Base-by-base conservation (phyloP, 768 basidiomycete genomes). In the Cyathus striatus region DNA sequence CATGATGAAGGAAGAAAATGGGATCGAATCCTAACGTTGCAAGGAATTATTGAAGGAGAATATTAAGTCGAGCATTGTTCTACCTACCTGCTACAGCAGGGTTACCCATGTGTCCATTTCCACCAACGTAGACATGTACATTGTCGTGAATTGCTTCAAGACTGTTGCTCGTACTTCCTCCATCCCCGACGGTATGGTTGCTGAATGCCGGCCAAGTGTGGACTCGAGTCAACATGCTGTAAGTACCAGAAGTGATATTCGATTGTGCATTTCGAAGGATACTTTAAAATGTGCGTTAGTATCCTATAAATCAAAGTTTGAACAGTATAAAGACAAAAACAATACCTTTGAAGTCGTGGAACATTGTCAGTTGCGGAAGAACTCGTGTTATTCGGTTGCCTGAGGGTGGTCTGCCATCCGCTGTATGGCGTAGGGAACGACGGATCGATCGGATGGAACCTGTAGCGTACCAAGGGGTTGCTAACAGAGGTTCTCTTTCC, bases 1-100 rank as follows among this genome's bases (percentile, higher is more conserved):
- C 48, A 50, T 79, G 77, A 47, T 78, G 78, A 45, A 78, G 50
- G 56, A 65, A 77, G 62, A 79, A 78, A 47, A 76, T 68, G 0
- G 75, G 74, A 51, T 78, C 77, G 44, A 75, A 73, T 13, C 30
- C 30, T 32, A 32, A 16, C 0, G 60, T 74, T 72, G 41, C 14
- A 25, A 25, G 21, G 21, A 9, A 12, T 12, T 13, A n/a, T 5
- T 18, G 17, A 14, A 43, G 16, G 38, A n/a, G 24, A 24, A 7
- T 7, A 7, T 25, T 25, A 2, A 6, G 18, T 7, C 3, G 35
- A 16, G 21, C 25, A 41, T 22, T 37, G 12, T n/a, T 32, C 18
- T 10, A 46, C 60, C 39, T 23, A 70, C 71, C 70, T 17, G 72
- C 71, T 17, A 66, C 60, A 30, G 62, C 35, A 4, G 62, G 58